These are phyloP conservation scores for Astrothelium subdiscretum DNA, from an alignment of 495 filamentous ascomycete species.

Conservation along the genomic window DNA sequence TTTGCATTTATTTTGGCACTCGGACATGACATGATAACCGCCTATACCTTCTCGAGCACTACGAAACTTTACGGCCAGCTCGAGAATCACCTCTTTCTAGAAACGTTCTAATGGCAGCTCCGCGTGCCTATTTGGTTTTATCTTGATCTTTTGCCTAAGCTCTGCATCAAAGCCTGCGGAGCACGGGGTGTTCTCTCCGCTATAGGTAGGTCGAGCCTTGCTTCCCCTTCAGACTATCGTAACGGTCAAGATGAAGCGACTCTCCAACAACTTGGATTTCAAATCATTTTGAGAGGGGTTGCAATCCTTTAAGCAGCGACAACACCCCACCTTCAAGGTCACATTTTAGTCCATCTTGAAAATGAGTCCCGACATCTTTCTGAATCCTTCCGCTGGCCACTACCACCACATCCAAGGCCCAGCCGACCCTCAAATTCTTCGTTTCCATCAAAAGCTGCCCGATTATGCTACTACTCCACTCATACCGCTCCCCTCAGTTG, in stretches of 20 bases:
- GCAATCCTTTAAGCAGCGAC: neutral
- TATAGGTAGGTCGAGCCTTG: neutral
- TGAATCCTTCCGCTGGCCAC: neutral
- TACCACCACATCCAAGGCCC: neutral
- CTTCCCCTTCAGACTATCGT: neutral
- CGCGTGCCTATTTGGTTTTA: too few species aligned
- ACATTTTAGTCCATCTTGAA: neutral
- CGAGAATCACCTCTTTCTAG: too few species aligned
- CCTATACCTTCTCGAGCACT: too few species aligned
- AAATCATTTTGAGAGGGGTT: neutral
- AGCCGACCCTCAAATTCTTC: conserved; percentile 14
- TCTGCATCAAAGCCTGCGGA: too few species aligned
- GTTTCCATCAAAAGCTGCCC: conserved; percentile 25
- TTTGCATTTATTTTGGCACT: too few species aligned
- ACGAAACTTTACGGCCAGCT: too few species aligned
- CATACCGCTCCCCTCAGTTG: conserved; percentile 38
- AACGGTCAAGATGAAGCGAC: neutral
- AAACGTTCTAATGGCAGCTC: too few species aligned
- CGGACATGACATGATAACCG: too few species aligned
- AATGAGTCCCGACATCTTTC: neutral
- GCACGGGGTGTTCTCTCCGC: neutral
- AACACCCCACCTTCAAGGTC: too few species aligned
- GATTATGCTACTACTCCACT: conserved; percentile 31
- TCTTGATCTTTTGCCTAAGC: too few species aligned
- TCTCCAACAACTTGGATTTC: neutral